Evolutionary conservation across 306 rosid species (phyloP).

Genomic region (Rosa persica): DNA sequence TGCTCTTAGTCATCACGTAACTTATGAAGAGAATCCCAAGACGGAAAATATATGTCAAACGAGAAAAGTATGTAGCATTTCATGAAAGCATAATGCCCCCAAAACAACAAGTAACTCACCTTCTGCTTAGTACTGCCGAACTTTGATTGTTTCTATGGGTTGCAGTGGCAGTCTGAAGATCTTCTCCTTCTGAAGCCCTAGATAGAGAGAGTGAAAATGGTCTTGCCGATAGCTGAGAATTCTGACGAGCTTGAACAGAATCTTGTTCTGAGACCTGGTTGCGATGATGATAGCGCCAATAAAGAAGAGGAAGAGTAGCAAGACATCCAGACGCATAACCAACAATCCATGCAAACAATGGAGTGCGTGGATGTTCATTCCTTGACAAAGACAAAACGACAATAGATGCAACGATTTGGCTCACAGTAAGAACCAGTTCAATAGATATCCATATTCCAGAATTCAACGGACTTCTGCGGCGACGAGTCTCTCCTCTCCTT

Average conservation of each 20-base stretch:
- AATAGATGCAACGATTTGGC: conserved; percentile 87
- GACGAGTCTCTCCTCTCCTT: conserved; percentile 75
- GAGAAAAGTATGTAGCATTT: neutral
- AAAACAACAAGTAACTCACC: conserved; percentile 53
- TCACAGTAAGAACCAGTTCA: conserved; percentile 70
- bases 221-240: conserved; percentile 69
- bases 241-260: conserved; percentile 63
- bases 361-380: conserved; percentile 74
- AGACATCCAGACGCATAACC: conserved; percentile 92
- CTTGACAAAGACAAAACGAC: conserved; percentile 77
- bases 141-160: conserved; percentile 52
- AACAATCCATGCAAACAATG: conserved; percentile 83
- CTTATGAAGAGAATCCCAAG: neutral
- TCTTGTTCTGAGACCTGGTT: conserved; percentile 73
- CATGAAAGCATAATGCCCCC: conserved; percentile 7
- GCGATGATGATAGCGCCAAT: conserved; percentile 85
- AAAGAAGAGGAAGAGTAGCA: conserved; percentile 91
- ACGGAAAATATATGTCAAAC: neutral
- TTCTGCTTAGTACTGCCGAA: conserved; percentile 51
- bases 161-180: conserved; percentile 45
- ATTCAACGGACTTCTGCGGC: conserved; percentile 84
- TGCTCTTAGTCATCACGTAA: neutral
- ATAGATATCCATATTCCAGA: conserved; percentile 92
- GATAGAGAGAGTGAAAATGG: conserved; percentile 61
- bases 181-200: conserved; percentile 70